phyloP scores from a whole-genome alignment of 495 filamentous ascomycete genomes.

The Oidiodendron maius region DNA sequence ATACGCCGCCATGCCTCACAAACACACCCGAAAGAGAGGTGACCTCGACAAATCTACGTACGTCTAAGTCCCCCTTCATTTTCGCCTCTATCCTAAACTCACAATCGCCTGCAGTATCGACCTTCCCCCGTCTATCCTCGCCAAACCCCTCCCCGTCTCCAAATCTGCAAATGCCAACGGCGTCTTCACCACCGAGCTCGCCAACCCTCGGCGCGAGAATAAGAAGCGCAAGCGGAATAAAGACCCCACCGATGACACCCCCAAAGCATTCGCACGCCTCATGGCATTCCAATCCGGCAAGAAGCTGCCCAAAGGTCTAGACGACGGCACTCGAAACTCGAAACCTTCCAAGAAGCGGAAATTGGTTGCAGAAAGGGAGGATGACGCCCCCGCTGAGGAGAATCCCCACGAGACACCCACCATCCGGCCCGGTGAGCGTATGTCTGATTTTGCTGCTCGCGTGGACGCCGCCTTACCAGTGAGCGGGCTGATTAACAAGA shows the following conservation, averaged over 20 bases:
- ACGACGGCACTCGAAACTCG: slow-evolving; percentile 50
- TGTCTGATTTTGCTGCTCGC: slow-evolving; percentile 76
- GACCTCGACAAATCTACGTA: slow-evolving; percentile 32
- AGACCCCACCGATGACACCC: slow-evolving; percentile 66
- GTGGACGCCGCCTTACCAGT: slow-evolving; percentile 85
- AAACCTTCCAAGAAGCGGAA: slow-evolving; percentile 42
- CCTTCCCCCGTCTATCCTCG: slow-evolving; percentile 66
- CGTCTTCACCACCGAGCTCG: slow-evolving; percentile 22
- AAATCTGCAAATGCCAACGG: slow-evolving; percentile 21
- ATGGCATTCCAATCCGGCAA: slow-evolving; percentile 63
- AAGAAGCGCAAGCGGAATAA: slow-evolving; percentile 41
- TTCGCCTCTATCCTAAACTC: background rate
- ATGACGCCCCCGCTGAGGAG: slow-evolving; percentile 14
- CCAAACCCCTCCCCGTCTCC: slow-evolving; percentile 61
- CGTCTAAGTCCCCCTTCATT: background rate
- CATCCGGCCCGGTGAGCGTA: slow-evolving; percentile 74
- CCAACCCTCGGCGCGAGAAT: slow-evolving; percentile 15
- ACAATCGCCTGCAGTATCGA: slow-evolving; percentile 48
- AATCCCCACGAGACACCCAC: slow-evolving; percentile 39
- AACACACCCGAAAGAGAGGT: slow-evolving; percentile 62
- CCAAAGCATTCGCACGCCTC: slow-evolving; percentile 75
- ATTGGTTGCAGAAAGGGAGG: slow-evolving; percentile 1
- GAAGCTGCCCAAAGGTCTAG: slow-evolving; percentile 56
- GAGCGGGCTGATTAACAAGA: slow-evolving; percentile 51
- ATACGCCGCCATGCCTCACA: slow-evolving; percentile 76